A percentile compares a stretch with the other conserved stretches of the same genome.
Evolutionary conservation across 2,329 filamentous ascomycete genomes (phyloP).

Genomic region (Aspergillus carbonarius): DNA sequence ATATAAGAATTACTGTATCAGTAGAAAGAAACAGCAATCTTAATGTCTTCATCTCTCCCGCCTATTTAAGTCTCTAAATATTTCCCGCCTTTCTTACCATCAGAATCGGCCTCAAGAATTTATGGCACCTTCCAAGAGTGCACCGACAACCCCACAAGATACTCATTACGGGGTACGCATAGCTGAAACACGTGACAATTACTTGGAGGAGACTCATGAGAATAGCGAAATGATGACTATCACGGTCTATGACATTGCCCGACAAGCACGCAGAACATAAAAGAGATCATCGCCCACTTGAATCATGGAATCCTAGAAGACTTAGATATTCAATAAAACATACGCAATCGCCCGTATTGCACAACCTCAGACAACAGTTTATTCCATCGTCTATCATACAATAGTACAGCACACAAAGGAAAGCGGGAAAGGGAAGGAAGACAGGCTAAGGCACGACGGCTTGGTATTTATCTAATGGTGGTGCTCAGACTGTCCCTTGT

Average conservation of each 20-base stretch:
- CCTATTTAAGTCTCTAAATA: no score
- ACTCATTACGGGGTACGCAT: neutral
- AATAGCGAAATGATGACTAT: neutral
- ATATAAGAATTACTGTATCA: no score
- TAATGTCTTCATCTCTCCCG: no score
- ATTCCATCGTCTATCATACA: constrained; percentile 52
- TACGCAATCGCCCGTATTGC: constrained; percentile 16
- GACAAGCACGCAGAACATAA: neutral
- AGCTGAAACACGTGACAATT: neutral
- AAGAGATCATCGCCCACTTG: neutral
- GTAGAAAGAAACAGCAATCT: no score
- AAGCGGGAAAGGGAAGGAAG: constrained; percentile 34
- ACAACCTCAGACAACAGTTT: constrained; percentile 42
- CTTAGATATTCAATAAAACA: constrained; percentile 7
- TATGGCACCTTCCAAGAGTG: no score
- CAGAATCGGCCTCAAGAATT: no score
- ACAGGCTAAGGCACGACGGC: constrained; percentile 26
- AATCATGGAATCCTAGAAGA: neutral
- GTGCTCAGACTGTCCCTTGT: constrained; percentile 66
- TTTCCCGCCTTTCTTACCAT: no score
- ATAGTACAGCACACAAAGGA: constrained; percentile 37
- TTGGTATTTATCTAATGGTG: constrained; percentile 35
- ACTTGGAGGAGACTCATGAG: neutral
- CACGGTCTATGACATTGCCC: neutral
- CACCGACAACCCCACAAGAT: no score